Conservation (phyloP, 805 yeast species). For the Yarrowia divulgata region DNA sequence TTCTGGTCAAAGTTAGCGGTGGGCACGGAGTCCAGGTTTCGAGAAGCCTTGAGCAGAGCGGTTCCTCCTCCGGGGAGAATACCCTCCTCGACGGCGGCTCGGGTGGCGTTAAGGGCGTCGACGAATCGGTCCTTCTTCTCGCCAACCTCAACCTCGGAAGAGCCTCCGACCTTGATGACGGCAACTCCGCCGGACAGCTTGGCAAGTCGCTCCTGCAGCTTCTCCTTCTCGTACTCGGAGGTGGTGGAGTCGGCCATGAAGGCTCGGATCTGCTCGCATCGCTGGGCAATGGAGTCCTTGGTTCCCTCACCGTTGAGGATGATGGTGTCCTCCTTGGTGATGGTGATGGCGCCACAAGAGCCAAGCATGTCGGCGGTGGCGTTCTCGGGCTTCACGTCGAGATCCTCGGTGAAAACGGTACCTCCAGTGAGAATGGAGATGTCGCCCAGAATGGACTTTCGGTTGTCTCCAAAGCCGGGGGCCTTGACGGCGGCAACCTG, state of each 20-base stretch:
- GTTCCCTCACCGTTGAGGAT: constrained; percentile 91
- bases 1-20: constrained; percentile 93
- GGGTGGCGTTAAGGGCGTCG: constrained; percentile 97
- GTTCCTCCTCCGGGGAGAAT: constrained; percentile 99
- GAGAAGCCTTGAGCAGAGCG: constrained; percentile 91
- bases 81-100: constrained; percentile 99
- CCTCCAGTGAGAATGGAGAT: constrained; percentile 95
- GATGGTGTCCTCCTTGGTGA: constrained; percentile 96
- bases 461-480: constrained; percentile 99
- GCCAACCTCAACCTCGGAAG: constrained; percentile 97
- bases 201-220: constrained; percentile 96
- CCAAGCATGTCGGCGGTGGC: constrained; percentile 92
- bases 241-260: constrained; percentile 76
- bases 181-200: constrained; percentile 99
- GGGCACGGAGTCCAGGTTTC: constrained; percentile 70
- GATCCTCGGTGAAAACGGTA: constrained; percentile 84
- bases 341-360: constrained; percentile 85
- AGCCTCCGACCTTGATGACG: constrained; percentile 95
- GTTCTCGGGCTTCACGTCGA: constrained; percentile 93
- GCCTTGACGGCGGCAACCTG: constrained; percentile 98
- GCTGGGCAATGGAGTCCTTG: constrained; percentile 76
- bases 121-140: constrained; percentile 99
- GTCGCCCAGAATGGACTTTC: constrained; percentile 95
- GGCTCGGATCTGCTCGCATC: constrained; percentile 93
- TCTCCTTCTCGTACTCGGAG: constrained; percentile 90